Conservation (phyloP, 164 flowering plant genomes). For the Akebia trifoliata region DNA sequence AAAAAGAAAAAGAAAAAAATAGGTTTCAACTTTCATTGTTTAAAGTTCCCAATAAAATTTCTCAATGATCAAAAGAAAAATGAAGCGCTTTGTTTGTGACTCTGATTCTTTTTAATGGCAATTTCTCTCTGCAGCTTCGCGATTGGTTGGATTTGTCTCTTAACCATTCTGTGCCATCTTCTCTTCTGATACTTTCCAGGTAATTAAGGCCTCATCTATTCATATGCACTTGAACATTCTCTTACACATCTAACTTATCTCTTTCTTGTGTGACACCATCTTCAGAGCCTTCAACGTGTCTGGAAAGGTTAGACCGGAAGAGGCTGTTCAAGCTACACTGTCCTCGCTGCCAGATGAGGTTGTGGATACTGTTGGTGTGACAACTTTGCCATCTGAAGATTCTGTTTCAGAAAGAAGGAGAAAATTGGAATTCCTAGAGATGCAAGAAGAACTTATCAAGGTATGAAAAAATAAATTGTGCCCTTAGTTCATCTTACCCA, state of each 20-base stretch:
- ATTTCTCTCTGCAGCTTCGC: conserved; percentile 71
- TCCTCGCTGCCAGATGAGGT: conserved; percentile 98
- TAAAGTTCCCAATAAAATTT: too few species aligned
- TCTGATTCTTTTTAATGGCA: too few species aligned
- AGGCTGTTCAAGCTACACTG: conserved; percentile 87
- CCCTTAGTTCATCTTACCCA: conserved; percentile 1
- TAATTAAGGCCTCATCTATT: conserved; percentile 26
- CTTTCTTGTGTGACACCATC: too few species aligned
- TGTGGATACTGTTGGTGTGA: conserved; percentile 85
- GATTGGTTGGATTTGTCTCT: conserved; percentile 99
- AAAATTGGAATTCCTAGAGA: conserved; percentile 86
- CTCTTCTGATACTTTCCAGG: conserved; percentile 92
- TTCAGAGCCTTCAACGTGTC: conserved; percentile 90
- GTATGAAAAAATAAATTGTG: conserved; percentile 32
- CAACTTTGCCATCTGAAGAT: conserved; percentile 89
- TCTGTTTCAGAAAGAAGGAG: conserved; percentile 91
- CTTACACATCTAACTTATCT: too few species aligned
- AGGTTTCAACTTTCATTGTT: too few species aligned
- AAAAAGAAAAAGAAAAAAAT: too few species aligned
- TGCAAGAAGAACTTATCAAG: conserved; percentile 98
- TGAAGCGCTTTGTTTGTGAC: too few species aligned
- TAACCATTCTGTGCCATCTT: conserved; percentile 86
- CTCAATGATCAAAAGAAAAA: too few species aligned
- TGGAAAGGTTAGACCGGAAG: conserved; percentile 84
- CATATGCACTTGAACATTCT: too few species aligned